phyloP scores from a whole-genome alignment of 176 grass and related monocot species.

The Olyra latifolia region DNA sequence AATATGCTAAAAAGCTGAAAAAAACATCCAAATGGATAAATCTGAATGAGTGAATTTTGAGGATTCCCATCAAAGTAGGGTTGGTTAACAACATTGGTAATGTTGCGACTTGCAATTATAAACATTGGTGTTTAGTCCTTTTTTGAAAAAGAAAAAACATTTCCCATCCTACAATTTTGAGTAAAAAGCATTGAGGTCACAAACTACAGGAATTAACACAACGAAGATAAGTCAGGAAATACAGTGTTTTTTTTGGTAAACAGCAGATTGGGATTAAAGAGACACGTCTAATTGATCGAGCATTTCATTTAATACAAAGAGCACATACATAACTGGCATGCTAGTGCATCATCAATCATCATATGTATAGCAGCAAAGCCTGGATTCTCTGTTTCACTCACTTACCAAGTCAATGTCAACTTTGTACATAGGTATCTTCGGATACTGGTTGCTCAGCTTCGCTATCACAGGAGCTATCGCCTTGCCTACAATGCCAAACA shows the following conservation, averaged over 20 bases:
- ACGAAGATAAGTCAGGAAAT: too few relatives aligned
- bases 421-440: slow-evolving; percentile 39
- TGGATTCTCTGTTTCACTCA: background rate
- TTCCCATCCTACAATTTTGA: background rate
- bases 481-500: slow-evolving; percentile 28
- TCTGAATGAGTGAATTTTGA: background rate
- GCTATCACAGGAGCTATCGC: slow-evolving; percentile 37
- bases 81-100: background rate
- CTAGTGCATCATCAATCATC: too few relatives aligned
- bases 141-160: background rate
- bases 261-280: background rate
- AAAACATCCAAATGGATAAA: background rate
- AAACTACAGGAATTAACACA: background rate
- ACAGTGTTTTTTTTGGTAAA: background rate
- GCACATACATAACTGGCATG: too few relatives aligned
- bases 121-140: background rate
- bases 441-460: slow-evolving; percentile 37
- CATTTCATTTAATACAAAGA: background rate
- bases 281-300: background rate
- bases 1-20: background rate
- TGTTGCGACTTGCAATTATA: background rate
- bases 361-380: background rate
- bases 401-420: slow-evolving; percentile 54
- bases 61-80: background rate
- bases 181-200: too few relatives aligned